phyloP scores from a whole-genome alignment of 352 stramenopile genomes.

The Phytophthora cactorum region DNA sequence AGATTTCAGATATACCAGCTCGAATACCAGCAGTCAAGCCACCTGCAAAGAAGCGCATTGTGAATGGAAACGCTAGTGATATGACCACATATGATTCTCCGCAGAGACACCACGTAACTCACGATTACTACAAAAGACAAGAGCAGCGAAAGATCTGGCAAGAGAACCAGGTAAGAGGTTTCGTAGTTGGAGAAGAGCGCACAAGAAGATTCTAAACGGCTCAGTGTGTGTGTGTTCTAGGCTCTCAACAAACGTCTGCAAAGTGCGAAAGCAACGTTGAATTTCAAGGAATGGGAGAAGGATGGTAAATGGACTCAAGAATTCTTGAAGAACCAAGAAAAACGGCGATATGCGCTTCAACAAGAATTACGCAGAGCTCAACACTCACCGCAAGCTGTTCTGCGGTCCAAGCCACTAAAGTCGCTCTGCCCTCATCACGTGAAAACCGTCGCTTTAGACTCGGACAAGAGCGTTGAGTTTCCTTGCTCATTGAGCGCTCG shows the following conservation, averaged over 20 bases:
- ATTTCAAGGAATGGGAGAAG: slow-evolving; percentile 74
- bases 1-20: slow-evolving; percentile 9
- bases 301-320: slow-evolving; percentile 78
- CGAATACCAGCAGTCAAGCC: slow-evolving; percentile 24
- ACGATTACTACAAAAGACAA: slow-evolving; percentile 72
- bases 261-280: slow-evolving; percentile 69
- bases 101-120: slow-evolving; percentile 21
- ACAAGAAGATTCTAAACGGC: slow-evolving; percentile 3
- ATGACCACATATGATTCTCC: slow-evolving; percentile 29
- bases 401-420: slow-evolving; percentile 36
- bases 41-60: slow-evolving; percentile 8
- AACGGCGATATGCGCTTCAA: slow-evolving; percentile 51
- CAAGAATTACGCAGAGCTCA: slow-evolving; percentile 60
- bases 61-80: slow-evolving; percentile 12
- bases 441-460: slow-evolving; percentile 7
- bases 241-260: slow-evolving; percentile 66
- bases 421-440: slow-evolving; percentile 20
- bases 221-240: slow-evolving; percentile 10
- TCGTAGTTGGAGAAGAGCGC: neutral
- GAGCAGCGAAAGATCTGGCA: slow-evolving; percentile 76
- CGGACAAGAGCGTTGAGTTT: slow-evolving; percentile 11
- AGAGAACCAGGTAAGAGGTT: slow-evolving; percentile 62
- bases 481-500: slow-evolving; percentile 7
- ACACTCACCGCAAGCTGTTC: slow-evolving; percentile 47
- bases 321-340: slow-evolving; percentile 68